Evolutionary conservation across 1,139 yeast genomes (phyloP).

Genomic region (Suhomyces ambrosiae): DNA sequence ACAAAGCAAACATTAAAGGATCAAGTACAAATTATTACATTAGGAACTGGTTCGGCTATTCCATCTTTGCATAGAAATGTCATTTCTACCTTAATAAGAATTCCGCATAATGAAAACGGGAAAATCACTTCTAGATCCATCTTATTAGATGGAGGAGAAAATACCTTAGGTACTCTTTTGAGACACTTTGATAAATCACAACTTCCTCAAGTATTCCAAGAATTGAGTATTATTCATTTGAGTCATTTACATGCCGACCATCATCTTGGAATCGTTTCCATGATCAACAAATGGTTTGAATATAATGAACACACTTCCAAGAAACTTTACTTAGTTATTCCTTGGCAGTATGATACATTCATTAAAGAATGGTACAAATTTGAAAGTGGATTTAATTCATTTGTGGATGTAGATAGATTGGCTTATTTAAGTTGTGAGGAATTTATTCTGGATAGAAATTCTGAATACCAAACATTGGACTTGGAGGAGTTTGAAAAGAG

Average conservation of each 20-base stretch:
- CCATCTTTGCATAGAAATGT: constrained; percentile 89
- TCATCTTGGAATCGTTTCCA: constrained; percentile 78
- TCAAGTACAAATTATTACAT: constrained; percentile 69
- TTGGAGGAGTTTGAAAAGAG: constrained; percentile 38
- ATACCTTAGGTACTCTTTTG: constrained; percentile 72
- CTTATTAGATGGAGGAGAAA: constrained; percentile 91
- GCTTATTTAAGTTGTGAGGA: constrained; percentile 70
- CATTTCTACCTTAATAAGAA: constrained; percentile 69
- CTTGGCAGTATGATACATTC: constrained; percentile 74
- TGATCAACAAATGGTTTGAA: constrained; percentile 70
- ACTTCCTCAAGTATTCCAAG: constrained; percentile 42
- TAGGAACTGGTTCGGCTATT: constrained; percentile 94
- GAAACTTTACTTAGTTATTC: constrained; percentile 62
- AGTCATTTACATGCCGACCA: constrained; percentile 98
- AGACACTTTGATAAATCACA: constrained; percentile 58
- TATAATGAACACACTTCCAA: constrained; percentile 27
- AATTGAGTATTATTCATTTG: constrained; percentile 65
- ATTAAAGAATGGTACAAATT: constrained; percentile 69
- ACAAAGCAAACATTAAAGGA: constrained; percentile 37
- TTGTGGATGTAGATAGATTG: constrained; percentile 45
- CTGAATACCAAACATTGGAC: constrained; percentile 30
- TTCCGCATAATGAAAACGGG: constrained; percentile 51
- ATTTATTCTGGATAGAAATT: constrained; percentile 36
- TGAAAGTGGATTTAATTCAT: constrained; percentile 38
- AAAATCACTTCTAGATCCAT: constrained; percentile 42